These are phyloP conservation scores for Blumeria graminis DNA, from an alignment of 2,329 filamentous ascomycete genomes.

Conservation along the genomic window DNA sequence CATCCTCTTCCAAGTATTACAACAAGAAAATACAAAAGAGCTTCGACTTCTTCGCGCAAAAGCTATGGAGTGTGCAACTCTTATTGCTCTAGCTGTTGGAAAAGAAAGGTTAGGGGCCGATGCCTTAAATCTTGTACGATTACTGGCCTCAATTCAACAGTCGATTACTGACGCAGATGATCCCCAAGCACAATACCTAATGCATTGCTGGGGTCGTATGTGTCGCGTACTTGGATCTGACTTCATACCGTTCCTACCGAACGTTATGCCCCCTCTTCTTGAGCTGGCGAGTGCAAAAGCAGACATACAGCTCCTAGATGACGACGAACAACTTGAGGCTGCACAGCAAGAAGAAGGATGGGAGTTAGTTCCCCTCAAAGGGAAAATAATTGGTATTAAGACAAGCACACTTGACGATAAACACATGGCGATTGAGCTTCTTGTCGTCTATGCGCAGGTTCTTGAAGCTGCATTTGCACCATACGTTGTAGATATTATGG, in stretches of 20 bases:
- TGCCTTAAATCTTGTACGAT: slow-evolving; percentile 64
- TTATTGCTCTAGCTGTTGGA: slow-evolving; percentile 86
- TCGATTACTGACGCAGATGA: slow-evolving; percentile 79
- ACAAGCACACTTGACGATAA: slow-evolving; percentile 95
- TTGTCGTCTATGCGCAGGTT: slow-evolving; percentile 91
- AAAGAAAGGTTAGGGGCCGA: slow-evolving; percentile 78
- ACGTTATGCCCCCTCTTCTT: slow-evolving; percentile 82
- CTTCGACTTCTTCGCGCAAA: slow-evolving; percentile 79
- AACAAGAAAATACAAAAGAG: slow-evolving; percentile 80
- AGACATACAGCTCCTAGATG: slow-evolving; percentile 86
- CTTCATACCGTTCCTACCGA: slow-evolving; percentile 78
- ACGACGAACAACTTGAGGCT: slow-evolving; percentile 80
- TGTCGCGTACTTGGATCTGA: slow-evolving; percentile 77
- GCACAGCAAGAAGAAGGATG: slow-evolving; percentile 90
- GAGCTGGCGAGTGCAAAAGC: slow-evolving; percentile 86
- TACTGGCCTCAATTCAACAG: slow-evolving; percentile 68
- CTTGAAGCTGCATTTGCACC: slow-evolving; percentile 82
- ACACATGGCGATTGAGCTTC: slow-evolving; percentile 96
- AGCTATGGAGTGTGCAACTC: slow-evolving; percentile 94
- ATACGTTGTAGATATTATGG: slow-evolving; percentile 82
- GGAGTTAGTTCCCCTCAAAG: slow-evolving; percentile 91
- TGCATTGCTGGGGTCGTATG: slow-evolving; percentile 99
- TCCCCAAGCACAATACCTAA: slow-evolving; percentile 84
- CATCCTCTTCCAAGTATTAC: slow-evolving; percentile 68
- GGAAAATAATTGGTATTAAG: slow-evolving; percentile 95